A percentile compares a stretch with the other conserved stretches of the same genome.
These are phyloP conservation scores for Clitopilus passeckerianus DNA, from an alignment of 768 basidiomycete species.

Conservation along the genomic window DNA sequence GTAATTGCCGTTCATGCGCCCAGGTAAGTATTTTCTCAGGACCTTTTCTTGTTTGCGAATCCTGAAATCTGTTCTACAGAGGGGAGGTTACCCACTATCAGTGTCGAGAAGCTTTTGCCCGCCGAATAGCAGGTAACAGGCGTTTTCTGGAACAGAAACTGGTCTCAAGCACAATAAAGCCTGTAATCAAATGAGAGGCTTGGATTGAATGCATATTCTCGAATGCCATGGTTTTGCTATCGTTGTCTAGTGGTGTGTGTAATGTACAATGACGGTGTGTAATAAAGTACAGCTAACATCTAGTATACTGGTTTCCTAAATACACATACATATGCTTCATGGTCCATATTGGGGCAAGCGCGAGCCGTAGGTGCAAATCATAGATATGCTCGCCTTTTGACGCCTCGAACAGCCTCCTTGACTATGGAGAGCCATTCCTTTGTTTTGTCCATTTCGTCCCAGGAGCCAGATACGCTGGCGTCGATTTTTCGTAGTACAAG, in stretches of 20 bases:
- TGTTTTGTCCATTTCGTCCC: conserved; percentile 60
- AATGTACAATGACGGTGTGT: conserved; percentile 8
- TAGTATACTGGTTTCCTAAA: conserved; percentile 12
- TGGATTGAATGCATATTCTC: background rate
- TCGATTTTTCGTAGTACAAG: conserved; percentile 66
- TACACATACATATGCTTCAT: conserved; percentile 27
- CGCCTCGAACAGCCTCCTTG: conserved; percentile 55
- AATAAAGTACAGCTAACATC: conserved; percentile 14
- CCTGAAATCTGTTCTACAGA: conserved; percentile 31
- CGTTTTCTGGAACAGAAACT: conserved; percentile 13
- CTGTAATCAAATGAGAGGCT: background rate
- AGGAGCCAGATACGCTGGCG: conserved; percentile 46
- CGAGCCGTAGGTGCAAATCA: conserved; percentile 15
- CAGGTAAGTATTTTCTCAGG: conserved; percentile 49
- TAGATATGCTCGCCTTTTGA: conserved; percentile 44
- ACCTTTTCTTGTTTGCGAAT: too few species aligned
- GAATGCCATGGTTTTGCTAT: conserved; percentile 9
- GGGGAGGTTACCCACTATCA: conserved; percentile 97
- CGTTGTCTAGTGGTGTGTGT: conserved; percentile 10
- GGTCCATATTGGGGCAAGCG: conserved; percentile 12
- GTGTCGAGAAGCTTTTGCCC: conserved; percentile 82
- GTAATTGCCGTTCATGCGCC: conserved; percentile 94
- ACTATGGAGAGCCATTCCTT: conserved; percentile 59
- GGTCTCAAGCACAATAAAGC: background rate
- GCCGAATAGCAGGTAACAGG: conserved; percentile 39